phyloP scores from a whole-genome alignment of 1,284 basidiomycete genomes.

The Mycosarcoma maydis region DNA sequence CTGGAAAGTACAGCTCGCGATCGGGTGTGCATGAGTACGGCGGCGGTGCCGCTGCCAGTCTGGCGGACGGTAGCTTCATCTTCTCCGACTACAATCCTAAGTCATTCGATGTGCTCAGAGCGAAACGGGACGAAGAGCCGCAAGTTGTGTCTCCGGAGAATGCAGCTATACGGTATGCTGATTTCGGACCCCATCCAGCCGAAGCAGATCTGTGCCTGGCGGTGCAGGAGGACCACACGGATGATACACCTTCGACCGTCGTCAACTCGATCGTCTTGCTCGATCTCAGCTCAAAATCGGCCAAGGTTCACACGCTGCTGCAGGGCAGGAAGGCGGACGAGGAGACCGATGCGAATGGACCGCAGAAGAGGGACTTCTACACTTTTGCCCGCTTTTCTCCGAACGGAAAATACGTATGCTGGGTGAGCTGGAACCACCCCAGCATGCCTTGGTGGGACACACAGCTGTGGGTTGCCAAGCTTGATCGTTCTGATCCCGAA shows the following conservation, averaged over 20 bases:
- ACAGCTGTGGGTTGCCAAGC: conserved; percentile 72
- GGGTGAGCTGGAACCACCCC: conserved; percentile 77
- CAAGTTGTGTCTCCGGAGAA: conserved; percentile 74
- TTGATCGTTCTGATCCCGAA: conserved; percentile 43
- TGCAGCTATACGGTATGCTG: conserved; percentile 72
- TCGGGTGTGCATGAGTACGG: conserved; percentile 61
- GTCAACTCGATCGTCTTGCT: conserved; percentile 74
- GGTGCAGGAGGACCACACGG: conserved; percentile 77
- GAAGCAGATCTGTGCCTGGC: conserved; percentile 70
- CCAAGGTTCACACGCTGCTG: conserved; percentile 28
- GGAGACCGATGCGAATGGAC: conserved; percentile 10
- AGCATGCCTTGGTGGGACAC: conserved; percentile 84
- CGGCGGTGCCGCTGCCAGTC: conserved; percentile 51
- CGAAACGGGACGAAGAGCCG: conserved; percentile 66
- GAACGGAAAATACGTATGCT: conserved; percentile 75
- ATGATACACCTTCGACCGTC: conserved; percentile 72
- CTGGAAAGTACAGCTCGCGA: conserved; percentile 45
- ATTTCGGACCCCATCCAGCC: conserved; percentile 66
- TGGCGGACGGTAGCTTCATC: conserved; percentile 41
- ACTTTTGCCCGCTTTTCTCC: conserved; percentile 74
- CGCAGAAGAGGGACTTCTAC: conserved; percentile 75
- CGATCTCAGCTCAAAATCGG: conserved; percentile 64
- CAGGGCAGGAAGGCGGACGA: conserved; percentile 67
- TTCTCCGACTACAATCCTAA: conserved; percentile 52
- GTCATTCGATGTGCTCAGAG: conserved; percentile 27